Evolutionary conservation across 192 early-diverging fungal genomes (phyloP), one percentile per base, ranked within the genome.

Genomic region (Allomyces macrogynus): DNA sequence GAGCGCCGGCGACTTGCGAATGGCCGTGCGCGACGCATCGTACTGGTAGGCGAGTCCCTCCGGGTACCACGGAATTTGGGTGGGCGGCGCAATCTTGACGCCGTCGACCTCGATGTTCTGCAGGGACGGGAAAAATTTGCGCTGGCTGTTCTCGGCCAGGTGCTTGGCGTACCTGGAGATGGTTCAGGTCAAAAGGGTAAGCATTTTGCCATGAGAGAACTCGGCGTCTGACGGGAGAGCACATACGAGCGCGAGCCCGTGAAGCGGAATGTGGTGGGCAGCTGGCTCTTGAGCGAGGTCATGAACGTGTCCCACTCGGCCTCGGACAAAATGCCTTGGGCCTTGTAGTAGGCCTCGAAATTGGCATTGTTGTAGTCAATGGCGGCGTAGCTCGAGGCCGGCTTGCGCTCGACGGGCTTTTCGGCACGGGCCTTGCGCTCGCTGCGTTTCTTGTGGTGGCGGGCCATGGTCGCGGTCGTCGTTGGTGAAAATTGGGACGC

Each of bases 231-330:
- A 43, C 26, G 10, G 26, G 14, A 62, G 20, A 9, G 16, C 61
- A 40, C 71, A 60, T 68, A 88, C 86, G 76, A 78, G 67, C 88
- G 80, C 62, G 85, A 90, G 12, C 94, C 96, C 0, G 93, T 92
- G 70, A 99, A 89, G 60, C 96, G 82, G 73, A 94, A 99, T 62
- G 87, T 87, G 26, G 88, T 88, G 10, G 96, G 96, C 61, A 99
- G 80, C 20, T 76, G 75, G 40, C 76, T 82, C 71, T 79, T 77
- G 71, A 95, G 78, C 0, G 74, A 64, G 61, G 83, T 80, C 73
- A 91, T 81, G 61, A 93, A 87, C 57, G 70, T 66, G 20, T 81
- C 75, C 75, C 84, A 96, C 75, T 99, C 94, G 23, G 87, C 86
- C n/a, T 87, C 87, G 16, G 80, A 65, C 60, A 93, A 73, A 43